Evolutionary conservation across 1,139 yeast genomes (phyloP), one percentile per base, ranked within the genome.

Genomic region (Citeromyces siamensis): DNA sequence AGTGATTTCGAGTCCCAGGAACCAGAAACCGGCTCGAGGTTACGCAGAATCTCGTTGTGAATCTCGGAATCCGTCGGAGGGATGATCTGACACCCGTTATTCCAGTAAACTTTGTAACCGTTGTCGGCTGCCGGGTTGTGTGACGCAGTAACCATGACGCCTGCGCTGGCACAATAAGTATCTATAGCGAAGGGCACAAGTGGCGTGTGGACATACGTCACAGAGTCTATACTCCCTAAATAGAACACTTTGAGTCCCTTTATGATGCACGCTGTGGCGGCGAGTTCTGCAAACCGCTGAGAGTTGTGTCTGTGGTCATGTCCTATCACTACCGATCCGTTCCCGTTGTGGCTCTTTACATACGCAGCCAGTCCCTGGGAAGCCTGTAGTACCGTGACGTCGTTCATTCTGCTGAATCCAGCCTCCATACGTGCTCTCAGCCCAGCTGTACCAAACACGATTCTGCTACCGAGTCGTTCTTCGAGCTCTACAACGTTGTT

Each of bases 111-210:
- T 52, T 90, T 90, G 59, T 85, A 90, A 0, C 98, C 98, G 51
- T 90, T 90, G 53, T 88, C 97, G 44, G 67, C 64, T 10, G 90
- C 93, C 0, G 97, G 97, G 51, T 90, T 90, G 56, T 90, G 98
- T 38, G 95, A 83, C 1, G 98, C 97, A 0, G 98, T 90, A 35
- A 90, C 75, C 97, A 90, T 90, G 2, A 90, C 82, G 26, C 97
- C 98, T 37, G 78, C 85, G 0, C 77, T 62, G 0, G 95, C 86
- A 0, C 59, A 47, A 40, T 61, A 66, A 29, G 62, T 51, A 45
- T 81, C 84, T 20, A 90, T 79, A 0, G 83, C 75, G 57, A 82
- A 88, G 1, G 98, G 97, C 2, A 90, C 97, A 54, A 85, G 56
- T 1, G 98, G 98, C 0, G 98, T 90, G 45, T 86, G 95, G 6